Evolutionary conservation across 768 basidiomycete species (phyloP).

Genomic region (Rhodotorula diobovata): DNA sequence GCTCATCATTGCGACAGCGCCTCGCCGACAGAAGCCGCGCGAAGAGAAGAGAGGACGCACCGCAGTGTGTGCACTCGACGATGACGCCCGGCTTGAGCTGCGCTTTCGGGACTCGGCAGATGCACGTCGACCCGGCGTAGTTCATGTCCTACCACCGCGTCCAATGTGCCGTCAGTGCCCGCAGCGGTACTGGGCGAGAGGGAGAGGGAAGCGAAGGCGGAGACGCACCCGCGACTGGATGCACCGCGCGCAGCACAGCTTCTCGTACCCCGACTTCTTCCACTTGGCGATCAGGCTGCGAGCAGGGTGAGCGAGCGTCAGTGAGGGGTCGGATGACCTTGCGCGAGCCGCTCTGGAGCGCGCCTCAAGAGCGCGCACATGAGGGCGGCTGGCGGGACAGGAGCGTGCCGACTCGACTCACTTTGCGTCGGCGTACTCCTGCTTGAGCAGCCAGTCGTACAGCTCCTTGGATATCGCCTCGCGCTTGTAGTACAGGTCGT

Average conservation of each 20-base stretch:
- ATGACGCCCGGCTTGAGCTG: constrained; percentile 82
- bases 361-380: neutral
- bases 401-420: constrained; percentile 50
- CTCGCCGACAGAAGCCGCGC: too few relatives aligned
- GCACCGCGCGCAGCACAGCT: constrained; percentile 91
- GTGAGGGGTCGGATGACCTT: too few relatives aligned
- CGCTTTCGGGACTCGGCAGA: constrained; percentile 94
- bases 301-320: neutral
- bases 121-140: constrained; percentile 95
- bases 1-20: neutral
- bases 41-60: constrained; percentile 54
- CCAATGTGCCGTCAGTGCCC: constrained; percentile 24
- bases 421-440: constrained; percentile 96
- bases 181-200: too few relatives aligned
- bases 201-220: neutral
- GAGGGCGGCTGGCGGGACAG: neutral
- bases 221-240: constrained; percentile 77
- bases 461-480: constrained; percentile 85
- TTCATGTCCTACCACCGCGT: constrained; percentile 77
- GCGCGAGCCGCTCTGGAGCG: neutral
- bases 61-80: constrained; percentile 95
- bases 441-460: constrained; percentile 92
- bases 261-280: constrained; percentile 99
- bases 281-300: constrained; percentile 94
- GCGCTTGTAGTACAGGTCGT: constrained; percentile 97